A percentile compares a stretch with the other conserved stretches of the same genome.
phyloP scores from a whole-genome alignment of 306 rosid species.

The Rubus idaeus region DNA sequence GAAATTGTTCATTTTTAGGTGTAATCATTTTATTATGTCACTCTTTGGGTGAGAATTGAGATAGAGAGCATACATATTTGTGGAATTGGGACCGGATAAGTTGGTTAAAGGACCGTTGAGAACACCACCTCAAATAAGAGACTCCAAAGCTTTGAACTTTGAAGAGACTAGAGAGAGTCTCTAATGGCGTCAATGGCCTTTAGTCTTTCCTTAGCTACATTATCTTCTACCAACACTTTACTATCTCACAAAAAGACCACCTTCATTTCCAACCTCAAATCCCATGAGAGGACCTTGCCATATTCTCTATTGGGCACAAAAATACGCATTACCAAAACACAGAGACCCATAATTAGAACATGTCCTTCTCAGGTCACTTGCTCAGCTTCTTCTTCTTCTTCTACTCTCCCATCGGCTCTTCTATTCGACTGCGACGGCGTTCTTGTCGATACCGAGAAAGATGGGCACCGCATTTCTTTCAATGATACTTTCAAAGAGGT shows the following conservation, averaged over 20 bases:
- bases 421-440: conserved; percentile 97
- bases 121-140: neutral
- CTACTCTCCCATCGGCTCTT: conserved; percentile 81
- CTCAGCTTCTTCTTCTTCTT: conserved; percentile 50
- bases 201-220: conserved; percentile 57
- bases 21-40: too few species aligned
- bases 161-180: conserved; percentile 10
- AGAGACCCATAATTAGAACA: conserved; percentile 15
- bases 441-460: conserved; percentile 95
- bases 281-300: conserved; percentile 31
- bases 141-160: neutral
- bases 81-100: conserved; percentile 9
- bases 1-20: too few species aligned
- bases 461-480: conserved; percentile 92
- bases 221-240: conserved; percentile 36
- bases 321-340: conserved; percentile 23
- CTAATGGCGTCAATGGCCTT: conserved; percentile 55
- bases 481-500: conserved; percentile 92
- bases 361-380: conserved; percentile 42
- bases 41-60: neutral
- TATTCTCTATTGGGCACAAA: conserved; percentile 43
- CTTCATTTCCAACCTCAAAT: conserved; percentile 33
- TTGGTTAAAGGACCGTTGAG: conserved; percentile 8
- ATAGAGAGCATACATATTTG: neutral
- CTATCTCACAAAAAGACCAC: conserved; percentile 27